phyloP scores from a whole-genome alignment of 2,329 filamentous ascomycete genomes.

The Exophiala viscosa region DNA sequence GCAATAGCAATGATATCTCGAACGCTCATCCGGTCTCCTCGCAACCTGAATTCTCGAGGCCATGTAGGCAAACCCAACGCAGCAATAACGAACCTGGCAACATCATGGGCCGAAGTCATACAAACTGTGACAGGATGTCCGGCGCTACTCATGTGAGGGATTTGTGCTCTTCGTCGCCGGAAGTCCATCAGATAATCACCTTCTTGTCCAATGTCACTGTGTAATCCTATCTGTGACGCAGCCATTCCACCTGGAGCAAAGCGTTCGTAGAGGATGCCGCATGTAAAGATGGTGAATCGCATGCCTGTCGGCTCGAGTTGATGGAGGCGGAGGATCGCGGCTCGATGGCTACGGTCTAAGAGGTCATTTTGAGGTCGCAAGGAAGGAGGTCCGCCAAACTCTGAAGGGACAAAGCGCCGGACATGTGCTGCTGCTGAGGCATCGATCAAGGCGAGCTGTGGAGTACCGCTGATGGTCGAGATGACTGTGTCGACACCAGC shows the following conservation, averaged over 20 bases:
- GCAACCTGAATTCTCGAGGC: constrained; percentile 66
- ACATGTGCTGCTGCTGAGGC: constrained; percentile 64
- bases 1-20: constrained; percentile 57
- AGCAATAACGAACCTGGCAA: constrained; percentile 63
- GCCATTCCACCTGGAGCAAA: constrained; percentile 66
- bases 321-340: constrained; percentile 56
- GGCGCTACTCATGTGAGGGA: constrained; percentile 53
- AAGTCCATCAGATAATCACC: constrained; percentile 67
- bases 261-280: constrained; percentile 71
- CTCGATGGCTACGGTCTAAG: constrained; percentile 57
- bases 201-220: constrained; percentile 53
- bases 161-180: constrained; percentile 55
- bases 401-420: constrained; percentile 67
- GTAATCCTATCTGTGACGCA: constrained; percentile 55
- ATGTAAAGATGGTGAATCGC: constrained; percentile 67
- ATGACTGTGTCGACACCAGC: constrained; percentile 70
- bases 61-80: constrained; percentile 64
- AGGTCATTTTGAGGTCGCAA: constrained; percentile 56
- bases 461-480: constrained; percentile 64
- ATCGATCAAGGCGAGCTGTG: constrained; percentile 69
- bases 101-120: constrained; percentile 66
- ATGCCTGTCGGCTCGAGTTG: constrained; percentile 55
- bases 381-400: constrained; percentile 65
- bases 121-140: constrained; percentile 56
- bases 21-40: constrained; percentile 62